Evolutionary conservation across 1,284 basidiomycete species (phyloP).

Genomic region (Jaminaea rosea): DNA sequence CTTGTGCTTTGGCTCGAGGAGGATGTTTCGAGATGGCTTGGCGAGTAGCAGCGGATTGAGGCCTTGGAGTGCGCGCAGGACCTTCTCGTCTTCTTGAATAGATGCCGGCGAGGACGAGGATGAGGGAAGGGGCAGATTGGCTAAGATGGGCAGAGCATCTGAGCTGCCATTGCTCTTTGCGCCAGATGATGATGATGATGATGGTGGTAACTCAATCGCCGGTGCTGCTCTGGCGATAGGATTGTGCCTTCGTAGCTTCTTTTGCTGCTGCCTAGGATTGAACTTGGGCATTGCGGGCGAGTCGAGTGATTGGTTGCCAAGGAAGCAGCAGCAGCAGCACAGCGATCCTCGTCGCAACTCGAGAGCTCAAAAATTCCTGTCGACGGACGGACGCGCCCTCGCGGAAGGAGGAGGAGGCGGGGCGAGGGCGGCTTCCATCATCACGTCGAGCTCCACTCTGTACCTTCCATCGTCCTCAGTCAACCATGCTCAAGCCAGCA

Average conservation of each 20-base stretch:
- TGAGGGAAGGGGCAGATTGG: conserved; percentile 21
- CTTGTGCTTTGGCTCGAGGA: conserved; percentile 24
- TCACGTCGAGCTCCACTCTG: too few species aligned
- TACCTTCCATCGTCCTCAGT: too few species aligned
- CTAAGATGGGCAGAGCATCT: conserved; percentile 29
- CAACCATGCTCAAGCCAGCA: too few species aligned
- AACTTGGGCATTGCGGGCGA: background rate
- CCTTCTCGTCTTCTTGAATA: conserved; percentile 20
- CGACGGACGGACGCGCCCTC: too few species aligned
- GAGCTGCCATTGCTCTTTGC: conserved; percentile 2
- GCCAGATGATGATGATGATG: background rate
- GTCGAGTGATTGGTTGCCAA: too few species aligned
- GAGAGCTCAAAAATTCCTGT: too few species aligned
- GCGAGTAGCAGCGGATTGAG: conserved; percentile 27
- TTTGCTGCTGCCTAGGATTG: background rate
- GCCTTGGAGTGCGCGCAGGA: conserved; percentile 38
- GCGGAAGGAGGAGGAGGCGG: too few species aligned
- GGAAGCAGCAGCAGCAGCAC: too few species aligned
- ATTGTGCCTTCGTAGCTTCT: background rate
- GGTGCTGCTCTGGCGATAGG: background rate
- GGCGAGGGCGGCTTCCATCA: too few species aligned
- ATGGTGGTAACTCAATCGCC: background rate
- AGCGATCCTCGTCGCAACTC: too few species aligned
- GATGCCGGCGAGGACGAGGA: conserved; percentile 9
- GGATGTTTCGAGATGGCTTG: conserved; percentile 13